Base-by-base conservation (phyloP, 2,329 filamentous ascomycete species). In the Neonectria faginata region DNA sequence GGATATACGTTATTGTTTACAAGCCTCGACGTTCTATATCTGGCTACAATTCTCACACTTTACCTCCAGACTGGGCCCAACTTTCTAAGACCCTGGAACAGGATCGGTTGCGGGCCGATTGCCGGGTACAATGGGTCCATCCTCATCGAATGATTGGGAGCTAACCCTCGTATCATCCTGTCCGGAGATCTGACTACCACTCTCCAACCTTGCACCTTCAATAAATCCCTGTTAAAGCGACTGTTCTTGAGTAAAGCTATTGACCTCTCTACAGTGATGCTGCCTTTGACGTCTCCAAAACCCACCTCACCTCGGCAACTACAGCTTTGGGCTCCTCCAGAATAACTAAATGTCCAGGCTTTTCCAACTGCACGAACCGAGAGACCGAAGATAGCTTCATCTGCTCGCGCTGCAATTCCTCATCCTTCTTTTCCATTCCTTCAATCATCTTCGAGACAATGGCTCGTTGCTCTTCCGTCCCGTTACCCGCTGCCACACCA, bases 301-400 rank as follows among this genome's bases (percentile, higher is more conserved):
- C 45, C 45, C 45, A 50, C 25, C 11, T 16, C 10, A 56, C 12
- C 20, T 56, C 53, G 3, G 22, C 12, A 20, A 22, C 53, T 7
- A 56, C 16, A n/a, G 53, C 36, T 22, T 56, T 39, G 9, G 39
- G 53, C 5, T 56, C 39, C 22, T 56, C 53, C 22, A 55, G 16
- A 10, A 55, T 56, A 31, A 56, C 53, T 16, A 56, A 31, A 14
- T 56, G 36, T 3, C 53, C 53, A 44, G 53, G 8, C 39, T 31
- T 44, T 22, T 56, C 8, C 25, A 56, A 29, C 39, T 45, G 36
- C 39, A 56, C 53, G 29, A 56, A 56, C 12, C 52, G 52, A 18
- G 52, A 55, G 14, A 55, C 36, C 14, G 52, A 29, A 3, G 52
- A 55, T 10, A 55, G 7, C 3, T 29, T 44, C 39, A 45, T 12